These are phyloP conservation scores for Schizophyllum commune DNA, from an alignment of 1,284 basidiomycete species.

Conservation along the genomic window DNA sequence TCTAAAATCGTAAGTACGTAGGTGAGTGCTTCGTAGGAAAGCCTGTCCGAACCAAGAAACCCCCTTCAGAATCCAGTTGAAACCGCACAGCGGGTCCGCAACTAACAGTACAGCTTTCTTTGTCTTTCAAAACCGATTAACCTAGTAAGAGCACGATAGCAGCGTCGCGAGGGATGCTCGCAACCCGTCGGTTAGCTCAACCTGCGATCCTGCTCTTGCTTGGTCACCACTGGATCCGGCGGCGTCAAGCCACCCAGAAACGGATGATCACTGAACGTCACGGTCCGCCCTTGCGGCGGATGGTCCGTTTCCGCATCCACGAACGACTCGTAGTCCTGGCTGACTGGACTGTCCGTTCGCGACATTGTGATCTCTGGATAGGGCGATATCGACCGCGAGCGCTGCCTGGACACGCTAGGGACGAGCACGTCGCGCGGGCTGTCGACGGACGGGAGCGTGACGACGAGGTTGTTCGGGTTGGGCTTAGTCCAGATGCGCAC, in stretches of 20 bases:
- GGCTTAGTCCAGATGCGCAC: conserved; percentile 60
- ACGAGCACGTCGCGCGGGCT: background rate
- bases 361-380: background rate
- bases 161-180: too few species aligned
- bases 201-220: too few species aligned
- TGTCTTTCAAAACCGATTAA: too few species aligned
- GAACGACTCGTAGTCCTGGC: background rate
- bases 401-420: background rate
- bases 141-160: too few species aligned
- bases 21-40: too few species aligned
- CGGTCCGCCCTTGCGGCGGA: background rate
- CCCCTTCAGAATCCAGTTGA: too few species aligned
- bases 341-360: background rate
- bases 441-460: background rate
- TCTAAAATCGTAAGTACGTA: too few species aligned
- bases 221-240: too few species aligned
- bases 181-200: too few species aligned
- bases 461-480: background rate
- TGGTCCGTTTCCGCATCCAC: background rate
- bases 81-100: too few species aligned
- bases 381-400: background rate
- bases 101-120: too few species aligned
- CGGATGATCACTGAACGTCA: background rate
- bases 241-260: background rate
- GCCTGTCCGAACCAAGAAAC: too few species aligned